Evolutionary conservation across 331 rosid species (phyloP), one percentile per base, ranked within the genome.

Genomic region (Quercus lobata): DNA sequence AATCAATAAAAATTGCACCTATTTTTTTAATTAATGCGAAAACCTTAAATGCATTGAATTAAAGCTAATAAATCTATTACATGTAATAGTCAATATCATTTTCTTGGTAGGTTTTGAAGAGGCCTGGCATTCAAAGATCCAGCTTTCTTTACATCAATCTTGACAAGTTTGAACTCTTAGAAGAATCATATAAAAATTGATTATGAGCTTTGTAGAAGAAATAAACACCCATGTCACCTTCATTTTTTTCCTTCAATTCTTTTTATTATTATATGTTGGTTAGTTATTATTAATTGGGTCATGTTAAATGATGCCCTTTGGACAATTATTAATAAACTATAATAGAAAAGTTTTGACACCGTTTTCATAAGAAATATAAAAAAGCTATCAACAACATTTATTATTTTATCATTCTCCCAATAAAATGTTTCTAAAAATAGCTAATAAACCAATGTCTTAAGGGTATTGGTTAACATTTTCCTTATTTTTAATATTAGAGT

Each of bases 51-150:
- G 30, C 30, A 29, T 29, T 29, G 30, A 29, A 29, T 29, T 75
- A 17, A 37, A 81, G 83, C 79, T 69, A 44, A 25, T 71, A 77
- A 82, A 85, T 77, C 17, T 34, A 80, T 68, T 30, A 52, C 16
- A 57, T 11, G 15, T 68, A 80, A 85, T 76, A 72, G 83, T 85
- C 76, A 22, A 77, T 83, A 71, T 92, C 97, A n/a, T 78, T 91
- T 87, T 92, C 92, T 83, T 49, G 92, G 94, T 90, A 90, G 98
- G 98, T 94, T 83, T 88, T 81, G 93, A 91, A 80, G 66, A 79
- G 55, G 71, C 83, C 82, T 12, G 27, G 25, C 57, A 14, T 11
- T 49, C 17, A 49, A 49, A 14, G 54, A 65, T 72, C 79, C 65
- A 85, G 69, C 91, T 87, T 94, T 91, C 94, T 89, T 86, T 81